Percentiles rank a stretch among this genome's conserved stretches.
Conservation (phyloP, 148 eudicot species). For the Cornus suecica region DNA sequence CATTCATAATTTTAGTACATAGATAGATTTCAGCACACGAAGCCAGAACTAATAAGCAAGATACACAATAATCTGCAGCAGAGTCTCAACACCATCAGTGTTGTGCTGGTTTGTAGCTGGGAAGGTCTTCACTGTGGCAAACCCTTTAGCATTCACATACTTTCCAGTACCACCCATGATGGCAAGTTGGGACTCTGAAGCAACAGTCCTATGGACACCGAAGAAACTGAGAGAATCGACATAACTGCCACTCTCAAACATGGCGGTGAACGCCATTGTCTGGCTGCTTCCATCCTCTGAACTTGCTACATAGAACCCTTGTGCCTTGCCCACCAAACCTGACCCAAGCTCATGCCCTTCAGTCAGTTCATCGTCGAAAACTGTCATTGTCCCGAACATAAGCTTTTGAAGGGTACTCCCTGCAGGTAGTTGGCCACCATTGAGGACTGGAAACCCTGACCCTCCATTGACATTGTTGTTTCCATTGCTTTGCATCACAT, state of each 20-base stretch:
- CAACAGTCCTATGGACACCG: constrained; percentile 57
- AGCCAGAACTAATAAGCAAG: constrained; percentile 35
- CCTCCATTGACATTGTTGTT: constrained; percentile 50
- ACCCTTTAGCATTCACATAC: constrained; percentile 58
- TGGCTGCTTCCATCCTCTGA: constrained; percentile 69
- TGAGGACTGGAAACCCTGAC: constrained; percentile 45
- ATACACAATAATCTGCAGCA: constrained; percentile 57
- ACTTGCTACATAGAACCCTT: constrained; percentile 66
- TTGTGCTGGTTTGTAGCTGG: constrained; percentile 41
- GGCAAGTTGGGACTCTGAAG: constrained; percentile 51
- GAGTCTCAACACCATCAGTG: constrained; percentile 79
- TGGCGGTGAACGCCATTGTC: constrained; percentile 64
- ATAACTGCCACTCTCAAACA: constrained; percentile 64
- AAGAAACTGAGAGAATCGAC: constrained; percentile 55
- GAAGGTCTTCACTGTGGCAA: constrained; percentile 47
- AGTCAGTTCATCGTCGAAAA: constrained; percentile 70
- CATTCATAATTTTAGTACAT: background rate
- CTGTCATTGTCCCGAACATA: constrained; percentile 83
- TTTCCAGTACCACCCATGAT: constrained; percentile 84
- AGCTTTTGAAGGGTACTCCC: constrained; percentile 54
- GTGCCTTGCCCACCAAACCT: constrained; percentile 60
- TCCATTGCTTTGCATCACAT: constrained; percentile 49
- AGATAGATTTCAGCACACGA: background rate
- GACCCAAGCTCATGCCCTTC: constrained; percentile 62
- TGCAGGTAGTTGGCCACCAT: constrained; percentile 43